Percentiles rank a stretch among this genome's conserved stretches.
phyloP scores from a whole-genome alignment of 257 asterid species.

The Handroanthus guayacan region DNA sequence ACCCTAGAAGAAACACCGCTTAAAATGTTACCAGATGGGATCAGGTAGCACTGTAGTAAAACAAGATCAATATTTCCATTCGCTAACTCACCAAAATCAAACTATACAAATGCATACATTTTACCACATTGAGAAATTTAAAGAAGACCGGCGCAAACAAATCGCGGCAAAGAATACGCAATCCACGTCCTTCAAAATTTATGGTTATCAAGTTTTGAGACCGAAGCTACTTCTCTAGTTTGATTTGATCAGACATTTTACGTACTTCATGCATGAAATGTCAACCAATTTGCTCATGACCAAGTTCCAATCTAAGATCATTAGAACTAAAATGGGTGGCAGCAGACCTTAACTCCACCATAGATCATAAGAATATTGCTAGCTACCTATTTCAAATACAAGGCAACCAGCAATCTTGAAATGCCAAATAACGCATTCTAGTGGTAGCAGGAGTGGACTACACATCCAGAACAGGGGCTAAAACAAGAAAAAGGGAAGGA shows the following conservation, averaged over 20 bases:
- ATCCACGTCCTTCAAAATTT: background rate
- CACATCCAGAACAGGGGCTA: background rate
- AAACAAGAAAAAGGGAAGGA: background rate
- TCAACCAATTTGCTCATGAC: background rate
- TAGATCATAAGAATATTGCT: background rate
- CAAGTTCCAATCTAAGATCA: background rate
- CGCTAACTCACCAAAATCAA: background rate
- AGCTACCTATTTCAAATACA: background rate
- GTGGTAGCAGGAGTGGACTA: background rate
- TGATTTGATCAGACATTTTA: background rate
- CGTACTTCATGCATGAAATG: background rate
- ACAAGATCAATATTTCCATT: background rate
- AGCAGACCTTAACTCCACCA: background rate
- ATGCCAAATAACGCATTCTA: background rate
- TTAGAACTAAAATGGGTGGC: background rate
- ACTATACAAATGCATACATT: background rate
- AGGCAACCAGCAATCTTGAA: background rate
- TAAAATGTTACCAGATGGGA: background rate
- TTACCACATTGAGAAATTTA: slow-evolving; percentile 1
- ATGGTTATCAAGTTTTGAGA: background rate
- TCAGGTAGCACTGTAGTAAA: background rate
- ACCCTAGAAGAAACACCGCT: background rate
- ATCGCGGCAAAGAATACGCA: background rate
- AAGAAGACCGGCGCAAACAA: background rate
- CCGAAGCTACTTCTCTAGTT: background rate